Conservation (phyloP, 176 grass and related monocot species). For the Alopecurus myosuroides region DNA sequence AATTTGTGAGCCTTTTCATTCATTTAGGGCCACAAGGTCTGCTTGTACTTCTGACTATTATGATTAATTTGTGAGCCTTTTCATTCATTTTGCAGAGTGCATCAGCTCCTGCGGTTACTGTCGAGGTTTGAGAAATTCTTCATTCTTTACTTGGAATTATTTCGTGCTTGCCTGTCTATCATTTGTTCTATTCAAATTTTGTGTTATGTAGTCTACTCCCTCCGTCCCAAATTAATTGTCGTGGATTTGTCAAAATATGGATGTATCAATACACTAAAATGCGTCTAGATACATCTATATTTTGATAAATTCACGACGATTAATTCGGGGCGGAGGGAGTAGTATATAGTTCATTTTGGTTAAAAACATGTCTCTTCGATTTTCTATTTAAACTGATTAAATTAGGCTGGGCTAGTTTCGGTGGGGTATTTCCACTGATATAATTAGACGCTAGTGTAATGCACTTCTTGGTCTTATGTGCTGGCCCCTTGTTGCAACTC, state of each 20-base stretch:
- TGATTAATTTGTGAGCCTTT: not conserved
- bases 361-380: not conserved
- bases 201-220: not conserved
- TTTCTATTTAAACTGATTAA: not conserved
- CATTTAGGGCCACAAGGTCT: not conserved
- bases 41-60: slow-evolving; percentile 6
- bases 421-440: not conserved
- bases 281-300: too few species aligned
- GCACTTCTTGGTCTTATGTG: not conserved
- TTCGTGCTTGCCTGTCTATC: not conserved
- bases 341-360: not conserved
- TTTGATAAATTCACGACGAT: too few species aligned
- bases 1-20: too few species aligned
- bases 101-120: slow-evolving; percentile 7
- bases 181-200: not conserved
- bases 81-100: slow-evolving; percentile 42
- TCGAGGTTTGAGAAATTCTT: slow-evolving; percentile 53
- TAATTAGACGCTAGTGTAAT: not conserved
- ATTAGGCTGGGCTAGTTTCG: not conserved
- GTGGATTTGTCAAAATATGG: too few species aligned
- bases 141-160: slow-evolving; percentile 9
- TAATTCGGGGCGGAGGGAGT: too few species aligned
- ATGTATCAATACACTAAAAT: too few species aligned
- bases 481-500: not conserved
- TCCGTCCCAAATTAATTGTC: too few species aligned